Percentiles rank a stretch among this genome's conserved stretches.
These are phyloP conservation scores for Phyllostachys edulis DNA, from an alignment of 176 grass and related monocot species.

Conservation along the genomic window DNA sequence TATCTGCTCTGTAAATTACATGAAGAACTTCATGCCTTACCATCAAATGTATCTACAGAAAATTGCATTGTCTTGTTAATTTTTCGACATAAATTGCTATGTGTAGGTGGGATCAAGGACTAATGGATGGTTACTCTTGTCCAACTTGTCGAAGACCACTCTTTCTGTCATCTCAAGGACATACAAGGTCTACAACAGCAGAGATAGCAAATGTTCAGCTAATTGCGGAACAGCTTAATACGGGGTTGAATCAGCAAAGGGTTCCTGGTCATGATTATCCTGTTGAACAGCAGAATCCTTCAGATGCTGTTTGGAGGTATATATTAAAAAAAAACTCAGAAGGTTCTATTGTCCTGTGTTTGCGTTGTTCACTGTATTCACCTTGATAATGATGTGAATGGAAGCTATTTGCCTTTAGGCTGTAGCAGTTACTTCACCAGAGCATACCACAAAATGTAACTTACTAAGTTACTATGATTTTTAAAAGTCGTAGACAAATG, in stretches of 20 bases:
- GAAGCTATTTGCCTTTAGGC: neutral
- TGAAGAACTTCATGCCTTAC: neutral
- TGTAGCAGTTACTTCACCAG: conserved; percentile 18
- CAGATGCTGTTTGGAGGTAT: conserved; percentile 90
- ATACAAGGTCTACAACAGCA: conserved; percentile 38
- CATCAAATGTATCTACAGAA: conserved; percentile 25
- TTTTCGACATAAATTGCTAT: conserved; percentile 9
- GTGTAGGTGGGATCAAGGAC: conserved; percentile 91
- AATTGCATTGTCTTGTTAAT: conserved; percentile 3
- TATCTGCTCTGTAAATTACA: conserved; percentile 16
- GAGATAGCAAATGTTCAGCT: conserved; percentile 52
- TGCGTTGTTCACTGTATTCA: neutral
- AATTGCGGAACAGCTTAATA: conserved; percentile 69
- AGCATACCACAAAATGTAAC: neutral
- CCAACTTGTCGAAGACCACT: conserved; percentile 95
- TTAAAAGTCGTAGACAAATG: neutral
- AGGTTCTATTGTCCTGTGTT: neutral
- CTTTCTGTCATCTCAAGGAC: conserved; percentile 57
- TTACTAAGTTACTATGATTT: conserved; percentile 14
- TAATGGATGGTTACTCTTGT: conserved; percentile 90
- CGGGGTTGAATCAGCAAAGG: conserved; percentile 64
- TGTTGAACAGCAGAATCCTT: conserved; percentile 57
- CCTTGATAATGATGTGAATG: conserved; percentile 21
- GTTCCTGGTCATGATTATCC: conserved; percentile 54
- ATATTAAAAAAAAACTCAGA: conserved; percentile 4